phyloP scores from a whole-genome alignment of 192 early-diverging fungal genomes.

The Umbelopsis vinacea region DNA sequence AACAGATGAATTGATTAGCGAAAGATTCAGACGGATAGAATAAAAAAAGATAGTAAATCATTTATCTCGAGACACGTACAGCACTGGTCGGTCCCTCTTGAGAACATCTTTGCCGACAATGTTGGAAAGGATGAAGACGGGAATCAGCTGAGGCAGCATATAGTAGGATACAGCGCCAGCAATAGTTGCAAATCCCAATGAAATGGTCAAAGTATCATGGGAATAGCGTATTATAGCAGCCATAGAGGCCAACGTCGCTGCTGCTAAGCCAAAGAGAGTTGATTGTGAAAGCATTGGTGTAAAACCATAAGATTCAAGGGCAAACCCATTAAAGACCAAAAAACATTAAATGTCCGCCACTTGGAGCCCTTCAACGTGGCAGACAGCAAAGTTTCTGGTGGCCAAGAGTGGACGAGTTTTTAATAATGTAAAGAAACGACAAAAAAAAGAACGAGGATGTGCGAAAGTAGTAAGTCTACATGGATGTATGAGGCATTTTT shows the following conservation, averaged over 20 bases:
- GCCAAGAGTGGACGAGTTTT: background rate
- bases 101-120: constrained; percentile 81
- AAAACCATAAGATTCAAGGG: background rate
- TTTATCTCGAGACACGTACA: constrained; percentile 53
- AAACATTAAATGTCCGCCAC: constrained; percentile 12
- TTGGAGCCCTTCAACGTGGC: background rate
- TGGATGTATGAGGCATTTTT: background rate
- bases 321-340: background rate
- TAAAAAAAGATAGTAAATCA: background rate
- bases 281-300: constrained; percentile 18
- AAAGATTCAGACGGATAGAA: background rate
- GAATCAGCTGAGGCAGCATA: constrained; percentile 65
- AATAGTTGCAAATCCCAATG: constrained; percentile 66
- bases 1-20: too few species aligned
- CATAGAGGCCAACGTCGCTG: constrained; percentile 37
- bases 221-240: constrained; percentile 61
- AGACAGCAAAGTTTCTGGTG: background rate
- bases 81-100: constrained; percentile 72
- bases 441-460: background rate
- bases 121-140: constrained; percentile 78
- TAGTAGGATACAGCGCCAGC: constrained; percentile 76
- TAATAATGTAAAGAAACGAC: background rate
- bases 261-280: constrained; percentile 24
- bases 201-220: constrained; percentile 77
- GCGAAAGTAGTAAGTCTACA: constrained; percentile 2